These are phyloP conservation scores for Ailanthus altissimus DNA, from an alignment of 345 rosid genomes.

Conservation along the genomic window DNA sequence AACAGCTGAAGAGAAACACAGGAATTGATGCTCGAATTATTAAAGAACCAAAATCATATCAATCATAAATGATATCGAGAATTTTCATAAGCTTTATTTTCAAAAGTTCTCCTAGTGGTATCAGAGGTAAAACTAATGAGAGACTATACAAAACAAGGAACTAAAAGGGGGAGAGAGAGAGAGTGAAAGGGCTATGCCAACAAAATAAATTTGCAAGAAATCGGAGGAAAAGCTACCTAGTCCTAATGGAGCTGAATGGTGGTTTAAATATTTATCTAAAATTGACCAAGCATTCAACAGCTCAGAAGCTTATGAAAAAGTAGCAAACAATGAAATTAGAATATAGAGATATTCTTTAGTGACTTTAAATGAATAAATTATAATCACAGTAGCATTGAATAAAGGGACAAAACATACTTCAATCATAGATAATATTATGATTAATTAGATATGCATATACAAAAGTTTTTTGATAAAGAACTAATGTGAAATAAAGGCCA, in stretches of 20 bases:
- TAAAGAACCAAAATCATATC: background rate
- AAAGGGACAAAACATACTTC: slow-evolving; percentile 1
- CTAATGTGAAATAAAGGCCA: slow-evolving; percentile 17
- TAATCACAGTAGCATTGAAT: background rate
- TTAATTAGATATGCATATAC: background rate
- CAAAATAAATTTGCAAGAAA: background rate
- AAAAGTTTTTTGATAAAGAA: background rate
- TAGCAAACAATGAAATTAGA: background rate
- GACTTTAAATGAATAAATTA: background rate
- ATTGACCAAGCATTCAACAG: background rate
- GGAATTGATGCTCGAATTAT: slow-evolving; percentile 11
- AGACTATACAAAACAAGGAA: background rate
- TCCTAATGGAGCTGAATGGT: background rate
- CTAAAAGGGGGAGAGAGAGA: background rate
- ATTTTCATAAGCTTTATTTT: background rate
- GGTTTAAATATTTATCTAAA: background rate
- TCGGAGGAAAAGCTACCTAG: background rate
- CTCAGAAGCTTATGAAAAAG: background rate
- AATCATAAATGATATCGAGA: background rate
- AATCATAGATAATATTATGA: background rate
- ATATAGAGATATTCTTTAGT: background rate
- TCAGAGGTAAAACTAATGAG: too few species aligned
- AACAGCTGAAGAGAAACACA: slow-evolving; percentile 54
- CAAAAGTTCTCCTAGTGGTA: background rate
- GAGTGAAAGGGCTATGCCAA: background rate